Percentiles rank a stretch among this genome's conserved stretches.
phyloP scores from a whole-genome alignment of 2,329 filamentous ascomycete species.

The Beauveria pseudobassiana region DNA sequence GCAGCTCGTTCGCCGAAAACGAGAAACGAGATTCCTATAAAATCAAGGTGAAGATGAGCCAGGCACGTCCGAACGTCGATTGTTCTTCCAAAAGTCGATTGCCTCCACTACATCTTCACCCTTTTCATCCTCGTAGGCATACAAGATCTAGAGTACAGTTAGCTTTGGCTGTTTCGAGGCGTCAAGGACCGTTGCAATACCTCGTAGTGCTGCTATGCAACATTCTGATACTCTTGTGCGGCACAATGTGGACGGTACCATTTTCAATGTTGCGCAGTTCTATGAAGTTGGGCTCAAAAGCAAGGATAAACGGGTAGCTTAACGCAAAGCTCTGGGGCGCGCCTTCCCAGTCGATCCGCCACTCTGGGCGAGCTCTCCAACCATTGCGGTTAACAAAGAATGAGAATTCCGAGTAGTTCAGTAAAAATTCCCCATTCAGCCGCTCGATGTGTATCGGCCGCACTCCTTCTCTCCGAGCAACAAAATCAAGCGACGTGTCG shows the following conservation, averaged over 20 bases:
- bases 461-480: constrained; percentile 85
- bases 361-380: constrained; percentile 91
- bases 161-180: constrained; percentile 1
- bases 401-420: constrained; percentile 97
- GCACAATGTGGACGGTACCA: constrained; percentile 90
- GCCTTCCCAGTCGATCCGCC: constrained; percentile 97
- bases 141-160: constrained; percentile 65
- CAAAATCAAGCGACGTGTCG: constrained; percentile 95
- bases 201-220: constrained; percentile 94
- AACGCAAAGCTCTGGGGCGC: constrained; percentile 86
- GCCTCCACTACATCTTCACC: constrained; percentile 91
- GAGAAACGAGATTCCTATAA: neutral
- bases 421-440: constrained; percentile 90
- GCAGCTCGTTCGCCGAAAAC: neutral
- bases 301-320: constrained; percentile 93
- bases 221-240: constrained; percentile 95
- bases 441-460: constrained; percentile 96
- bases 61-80: constrained; percentile 39
- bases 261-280: constrained; percentile 94
- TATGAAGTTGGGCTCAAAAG: constrained; percentile 95
- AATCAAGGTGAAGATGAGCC: constrained; percentile 15
- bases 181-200: constrained; percentile 39
- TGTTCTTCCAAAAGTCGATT: constrained; percentile 89
- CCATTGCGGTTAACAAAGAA: constrained; percentile 99
- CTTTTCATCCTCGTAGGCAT: constrained; percentile 92